Conservation (phyloP, 2,329 filamentous ascomycete genomes). For the Pseudopyrenochaeta lycopersici region DNA sequence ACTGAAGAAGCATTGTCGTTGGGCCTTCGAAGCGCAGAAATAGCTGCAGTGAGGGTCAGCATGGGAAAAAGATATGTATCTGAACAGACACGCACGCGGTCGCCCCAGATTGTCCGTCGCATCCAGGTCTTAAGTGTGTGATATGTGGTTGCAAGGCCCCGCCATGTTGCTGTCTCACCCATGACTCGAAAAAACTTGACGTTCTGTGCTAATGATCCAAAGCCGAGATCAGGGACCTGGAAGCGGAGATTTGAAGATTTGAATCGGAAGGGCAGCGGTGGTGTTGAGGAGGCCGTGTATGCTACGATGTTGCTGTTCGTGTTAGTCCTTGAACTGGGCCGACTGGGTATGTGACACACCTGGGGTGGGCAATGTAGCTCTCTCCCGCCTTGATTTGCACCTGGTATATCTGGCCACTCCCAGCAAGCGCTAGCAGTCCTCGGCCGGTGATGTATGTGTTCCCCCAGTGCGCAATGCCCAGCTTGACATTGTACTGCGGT, state of each 20-base stretch:
- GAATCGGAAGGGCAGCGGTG: slow-evolving; percentile 86
- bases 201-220: slow-evolving; percentile 71
- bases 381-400: slow-evolving; percentile 82
- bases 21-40: slow-evolving; percentile 93
- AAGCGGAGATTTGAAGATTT: slow-evolving; percentile 78
- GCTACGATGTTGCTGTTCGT: slow-evolving; percentile 79
- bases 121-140: slow-evolving; percentile 79
- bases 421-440: slow-evolving; percentile 83
- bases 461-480: slow-evolving; percentile 89
- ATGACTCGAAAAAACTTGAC: slow-evolving; percentile 77
- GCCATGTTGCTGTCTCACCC: slow-evolving; percentile 77
- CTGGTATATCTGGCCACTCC: slow-evolving; percentile 89
- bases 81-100: slow-evolving; percentile 65
- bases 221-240: slow-evolving; percentile 75
- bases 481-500: slow-evolving; percentile 76
- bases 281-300: slow-evolving; percentile 78
- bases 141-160: slow-evolving; percentile 68
- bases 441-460: slow-evolving; percentile 87
- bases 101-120: slow-evolving; percentile 89
- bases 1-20: slow-evolving; percentile 85
- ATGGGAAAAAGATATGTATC: not conserved
- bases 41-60: slow-evolving; percentile 58
- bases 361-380: slow-evolving; percentile 88
- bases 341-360: slow-evolving; percentile 48
- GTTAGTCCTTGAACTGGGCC: slow-evolving; percentile 4